Base-by-base conservation (phyloP, 2,329 filamentous ascomycete species). In the Ophiosphaerella korrae region DNA sequence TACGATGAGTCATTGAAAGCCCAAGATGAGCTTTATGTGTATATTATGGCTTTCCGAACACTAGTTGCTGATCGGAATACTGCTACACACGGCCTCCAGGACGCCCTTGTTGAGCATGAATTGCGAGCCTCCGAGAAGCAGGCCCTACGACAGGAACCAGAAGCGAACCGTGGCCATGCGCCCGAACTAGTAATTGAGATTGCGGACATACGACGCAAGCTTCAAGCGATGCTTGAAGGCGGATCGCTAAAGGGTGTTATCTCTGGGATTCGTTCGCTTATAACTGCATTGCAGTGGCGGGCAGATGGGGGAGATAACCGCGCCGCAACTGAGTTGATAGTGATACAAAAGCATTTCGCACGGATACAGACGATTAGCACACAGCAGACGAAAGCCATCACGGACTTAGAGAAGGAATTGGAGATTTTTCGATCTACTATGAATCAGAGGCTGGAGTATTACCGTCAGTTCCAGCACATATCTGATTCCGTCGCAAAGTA, bases 1-100 rank as follows among this genome's bases (percentile, higher is more conserved):
- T 94, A 96, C 56, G 89, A 91, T 60, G 84, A 89, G 29, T 96
- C 93, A 0, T 90, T 92, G 0, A 90, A 90, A 70, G 83, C 88
- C 39, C 93, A 97, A 74, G 93, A 97, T 54, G 86, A 95, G 67
- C 83, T 97, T 36, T 90, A 93, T 73, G 89, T 89, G 6, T 96
- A 95, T 66, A 88, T 96, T 50, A 86, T 92, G 67, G 86, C 84
- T 7, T 78, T 97, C 24, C 83, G 90, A 52, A 85, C 88, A 0
- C 80, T 88, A 41, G 83, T 94, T 49, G 87, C 90, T 6, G 92
- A 97, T 73, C 86, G 93, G 11, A 85, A 88, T 56, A 85, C 88
- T 56, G 84, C 86, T 24, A 79, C 97, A 13, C 88, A 88, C 1
- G 93, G 93, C 0, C 82, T 91, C 52, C 80, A 80, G n/a, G 95